These are phyloP conservation scores for Corylus americana DNA, from an alignment of 306 rosid species.

Conservation along the genomic window DNA sequence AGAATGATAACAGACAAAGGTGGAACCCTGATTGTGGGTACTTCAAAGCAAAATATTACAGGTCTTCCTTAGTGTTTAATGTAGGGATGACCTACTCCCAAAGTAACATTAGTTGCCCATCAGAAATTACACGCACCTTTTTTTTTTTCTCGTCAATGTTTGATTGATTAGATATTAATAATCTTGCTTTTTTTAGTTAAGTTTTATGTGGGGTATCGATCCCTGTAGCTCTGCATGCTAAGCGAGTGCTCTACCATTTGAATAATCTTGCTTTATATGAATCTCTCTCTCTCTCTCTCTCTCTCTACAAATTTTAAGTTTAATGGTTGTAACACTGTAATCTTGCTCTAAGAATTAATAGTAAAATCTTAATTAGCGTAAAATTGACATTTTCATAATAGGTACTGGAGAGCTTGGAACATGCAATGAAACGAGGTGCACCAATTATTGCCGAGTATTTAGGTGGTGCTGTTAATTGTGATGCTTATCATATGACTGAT, in stretches of 20 bases:
- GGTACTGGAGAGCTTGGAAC: constrained; percentile 98
- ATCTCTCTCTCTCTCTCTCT: neutral
- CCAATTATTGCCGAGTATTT: constrained; percentile 92
- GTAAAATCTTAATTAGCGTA: neutral
- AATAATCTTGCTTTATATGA: neutral
- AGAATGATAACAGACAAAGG: constrained; percentile 1
- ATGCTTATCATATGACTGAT: constrained; percentile 98
- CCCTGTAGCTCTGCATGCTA: no score
- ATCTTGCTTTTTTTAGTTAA: neutral
- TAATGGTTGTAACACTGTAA: neutral
- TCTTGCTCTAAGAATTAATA: neutral
- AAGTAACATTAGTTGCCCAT: neutral
- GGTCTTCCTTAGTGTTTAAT: neutral
- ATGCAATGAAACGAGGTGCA: constrained; percentile 94
- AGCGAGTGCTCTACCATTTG: no score
- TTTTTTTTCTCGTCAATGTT: neutral
- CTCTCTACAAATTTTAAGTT: neutral
- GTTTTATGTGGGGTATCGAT: no score
- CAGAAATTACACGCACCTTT: neutral
- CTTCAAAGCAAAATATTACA: neutral
- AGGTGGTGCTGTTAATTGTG: constrained; percentile 98
- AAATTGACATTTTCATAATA: constrained; percentile 27
- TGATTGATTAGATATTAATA: neutral
- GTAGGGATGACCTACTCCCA: neutral
- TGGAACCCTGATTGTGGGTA: neutral